A percentile compares a stretch with the other conserved stretches of the same genome.
Conservation (phyloP, 2,329 filamentous ascomycete species). For the Fusarium proliferatum region DNA sequence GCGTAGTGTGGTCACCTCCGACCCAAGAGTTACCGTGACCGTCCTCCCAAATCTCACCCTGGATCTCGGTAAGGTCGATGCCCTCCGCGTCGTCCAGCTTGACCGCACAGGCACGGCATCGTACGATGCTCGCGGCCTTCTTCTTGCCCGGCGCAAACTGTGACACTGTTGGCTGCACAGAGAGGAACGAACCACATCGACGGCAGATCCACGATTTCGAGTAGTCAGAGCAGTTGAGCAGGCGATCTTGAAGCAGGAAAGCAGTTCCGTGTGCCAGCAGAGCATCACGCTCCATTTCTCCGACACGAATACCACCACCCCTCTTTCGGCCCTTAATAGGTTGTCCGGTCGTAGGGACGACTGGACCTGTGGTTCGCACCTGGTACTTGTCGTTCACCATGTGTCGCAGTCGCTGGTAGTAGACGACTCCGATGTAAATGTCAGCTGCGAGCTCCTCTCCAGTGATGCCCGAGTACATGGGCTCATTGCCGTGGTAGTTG, state of each 20-base stretch:
- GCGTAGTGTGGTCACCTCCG: conserved; percentile 89
- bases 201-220: conserved; percentile 90
- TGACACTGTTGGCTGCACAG: conserved; percentile 82
- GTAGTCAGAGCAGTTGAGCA: conserved; percentile 98
- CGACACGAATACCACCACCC: conserved; percentile 97
- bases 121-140: conserved; percentile 74
- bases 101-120: conserved; percentile 82
- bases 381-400: conserved; percentile 99
- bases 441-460: conserved; percentile 93
- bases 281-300: conserved; percentile 98
- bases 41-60: conserved; percentile 91
- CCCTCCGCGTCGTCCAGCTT: conserved; percentile 68
- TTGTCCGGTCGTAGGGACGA: conserved; percentile 90
- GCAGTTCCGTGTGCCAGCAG: conserved; percentile 94
- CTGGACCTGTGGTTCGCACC: conserved; percentile 93
- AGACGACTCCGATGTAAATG: conserved; percentile 96
- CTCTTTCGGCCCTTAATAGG: conserved; percentile 97
- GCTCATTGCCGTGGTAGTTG: conserved; percentile 98
- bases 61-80: conserved; percentile 64
- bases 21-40: conserved; percentile 84
- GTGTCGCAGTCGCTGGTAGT: conserved; percentile 97
- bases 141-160: conserved; percentile 71
- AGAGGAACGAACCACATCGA: conserved; percentile 88
- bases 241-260: conserved; percentile 91
- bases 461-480: conserved; percentile 97